phyloP scores from a whole-genome alignment of 352 stramenopile species.

The Aphanomyces cochlioides region DNA sequence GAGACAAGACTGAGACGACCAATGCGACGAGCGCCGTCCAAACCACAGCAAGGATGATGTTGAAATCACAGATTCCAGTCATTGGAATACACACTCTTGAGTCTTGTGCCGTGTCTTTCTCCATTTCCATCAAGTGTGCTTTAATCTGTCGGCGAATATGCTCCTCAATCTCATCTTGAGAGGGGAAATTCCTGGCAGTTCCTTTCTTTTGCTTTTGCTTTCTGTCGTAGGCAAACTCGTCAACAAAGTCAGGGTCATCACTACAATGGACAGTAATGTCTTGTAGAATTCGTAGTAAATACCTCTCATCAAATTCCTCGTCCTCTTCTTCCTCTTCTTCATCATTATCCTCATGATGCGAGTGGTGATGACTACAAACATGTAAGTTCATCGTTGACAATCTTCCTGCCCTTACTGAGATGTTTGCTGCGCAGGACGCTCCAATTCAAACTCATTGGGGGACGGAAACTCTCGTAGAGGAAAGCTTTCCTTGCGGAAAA shows the following conservation, averaged over 20 bases:
- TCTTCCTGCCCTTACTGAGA: no score
- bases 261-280: neutral
- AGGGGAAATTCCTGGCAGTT: neutral
- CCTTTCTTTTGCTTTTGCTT: neutral
- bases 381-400: no score
- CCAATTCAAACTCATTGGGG: neutral
- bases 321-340: neutral
- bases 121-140: conserved; percentile 22
- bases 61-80: conserved; percentile 22
- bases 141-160: conserved; percentile 20
- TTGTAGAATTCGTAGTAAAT: neutral
- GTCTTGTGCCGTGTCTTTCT: conserved; percentile 6
- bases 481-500: neutral
- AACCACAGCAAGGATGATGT: conserved; percentile 22
- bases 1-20: conserved; percentile 1
- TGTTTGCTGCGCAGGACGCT: conserved; percentile 2
- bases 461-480: conserved; percentile 8
- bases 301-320: neutral
- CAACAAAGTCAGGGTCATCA: conserved; percentile 6
- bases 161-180: conserved; percentile 20
- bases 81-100: neutral
- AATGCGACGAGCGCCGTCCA: conserved; percentile 21
- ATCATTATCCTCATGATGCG: conserved; percentile 4
- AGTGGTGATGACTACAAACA: neutral
- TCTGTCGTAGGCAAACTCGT: conserved; percentile 22